Percentiles rank a stretch among this genome's conserved stretches.
Conservation (phyloP, 768 basidiomycete species). For the Rhodosporidiobolus odoratus region DNA sequence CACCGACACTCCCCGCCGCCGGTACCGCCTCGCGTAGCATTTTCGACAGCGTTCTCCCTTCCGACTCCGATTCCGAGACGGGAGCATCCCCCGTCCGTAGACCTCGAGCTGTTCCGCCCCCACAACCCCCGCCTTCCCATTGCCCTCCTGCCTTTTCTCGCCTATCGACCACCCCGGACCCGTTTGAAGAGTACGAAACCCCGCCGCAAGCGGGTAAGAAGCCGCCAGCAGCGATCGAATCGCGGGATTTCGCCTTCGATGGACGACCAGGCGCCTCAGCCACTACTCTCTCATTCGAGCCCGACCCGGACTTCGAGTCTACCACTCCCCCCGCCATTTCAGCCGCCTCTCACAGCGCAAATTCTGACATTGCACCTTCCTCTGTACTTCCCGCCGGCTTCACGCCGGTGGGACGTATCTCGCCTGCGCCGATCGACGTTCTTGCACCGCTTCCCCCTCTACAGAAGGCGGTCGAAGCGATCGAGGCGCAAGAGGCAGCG, state of each 20-base stretch:
- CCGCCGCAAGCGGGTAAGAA: neutral
- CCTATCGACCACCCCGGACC: slow-evolving; percentile 10
- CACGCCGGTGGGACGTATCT: no score
- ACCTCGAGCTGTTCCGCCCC: neutral
- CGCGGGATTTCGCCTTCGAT: neutral
- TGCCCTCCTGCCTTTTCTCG: neutral
- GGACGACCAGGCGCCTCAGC: neutral
- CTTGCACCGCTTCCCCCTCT: neutral
- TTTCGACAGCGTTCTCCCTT: slow-evolving; percentile 19
- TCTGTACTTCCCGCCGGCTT: no score
- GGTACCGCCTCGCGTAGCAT: slow-evolving; percentile 33
- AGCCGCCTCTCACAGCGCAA: no score
- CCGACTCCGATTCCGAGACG: slow-evolving; percentile 20
- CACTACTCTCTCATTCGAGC: neutral
- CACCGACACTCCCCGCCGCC: neutral
- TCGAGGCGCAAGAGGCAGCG: neutral
- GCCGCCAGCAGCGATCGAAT: neutral
- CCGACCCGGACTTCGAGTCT: neutral
- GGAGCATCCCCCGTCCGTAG: neutral
- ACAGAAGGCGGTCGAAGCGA: slow-evolving; percentile 4
- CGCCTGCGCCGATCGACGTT: neutral
- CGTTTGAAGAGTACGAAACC: neutral
- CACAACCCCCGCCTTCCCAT: neutral
- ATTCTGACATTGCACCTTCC: neutral
- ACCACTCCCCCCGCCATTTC: neutral